Conservation (phyloP, 768 basidiomycete genomes). For the Gymnopilus dilepis region DNA sequence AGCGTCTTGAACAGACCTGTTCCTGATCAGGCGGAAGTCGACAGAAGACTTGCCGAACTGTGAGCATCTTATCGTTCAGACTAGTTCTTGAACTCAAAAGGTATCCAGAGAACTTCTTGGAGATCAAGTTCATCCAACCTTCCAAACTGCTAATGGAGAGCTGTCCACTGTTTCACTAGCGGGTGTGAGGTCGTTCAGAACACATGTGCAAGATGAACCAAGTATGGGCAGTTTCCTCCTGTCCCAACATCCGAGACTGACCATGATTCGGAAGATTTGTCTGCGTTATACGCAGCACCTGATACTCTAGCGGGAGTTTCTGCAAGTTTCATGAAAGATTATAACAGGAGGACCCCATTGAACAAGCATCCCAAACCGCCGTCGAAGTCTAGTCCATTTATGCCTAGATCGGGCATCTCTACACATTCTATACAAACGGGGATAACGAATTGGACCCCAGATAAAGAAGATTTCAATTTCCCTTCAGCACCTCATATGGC, state of each 20-base stretch:
- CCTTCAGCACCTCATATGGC: not conserved
- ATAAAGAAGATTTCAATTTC: not conserved
- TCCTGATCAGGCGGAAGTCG: constrained; percentile 50
- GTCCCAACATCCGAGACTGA: not conserved
- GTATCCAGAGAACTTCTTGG: constrained; percentile 34
- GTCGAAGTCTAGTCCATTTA: constrained; percentile 16
- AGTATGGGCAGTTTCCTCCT: not conserved
- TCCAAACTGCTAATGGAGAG: constrained; percentile 17
- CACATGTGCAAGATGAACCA: constrained; percentile 15
- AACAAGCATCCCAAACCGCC: constrained; percentile 19
- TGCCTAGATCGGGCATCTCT: constrained; percentile 11
- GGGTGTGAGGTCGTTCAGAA: constrained; percentile 21
- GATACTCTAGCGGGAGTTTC: constrained; percentile 29
- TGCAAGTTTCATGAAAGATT: constrained; percentile 29
- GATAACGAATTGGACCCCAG: not conserved
- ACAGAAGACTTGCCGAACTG: constrained; percentile 51
- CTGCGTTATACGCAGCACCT: constrained; percentile 25
- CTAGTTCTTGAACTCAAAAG: not conserved
- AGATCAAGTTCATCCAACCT: constrained; percentile 22
- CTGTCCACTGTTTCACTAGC: constrained; percentile 24
- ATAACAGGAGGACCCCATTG: constrained; percentile 27
- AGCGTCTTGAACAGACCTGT: constrained; percentile 53
- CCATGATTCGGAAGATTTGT: constrained; percentile 9
- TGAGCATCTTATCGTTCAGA: constrained; percentile 37
- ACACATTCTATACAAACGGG: constrained; percentile 7